A percentile compares a stretch with the other conserved stretches of the same genome.
These are phyloP conservation scores for Colletotrichum liaoningense DNA, from an alignment of 2,329 filamentous ascomycete species.

Conservation along the genomic window DNA sequence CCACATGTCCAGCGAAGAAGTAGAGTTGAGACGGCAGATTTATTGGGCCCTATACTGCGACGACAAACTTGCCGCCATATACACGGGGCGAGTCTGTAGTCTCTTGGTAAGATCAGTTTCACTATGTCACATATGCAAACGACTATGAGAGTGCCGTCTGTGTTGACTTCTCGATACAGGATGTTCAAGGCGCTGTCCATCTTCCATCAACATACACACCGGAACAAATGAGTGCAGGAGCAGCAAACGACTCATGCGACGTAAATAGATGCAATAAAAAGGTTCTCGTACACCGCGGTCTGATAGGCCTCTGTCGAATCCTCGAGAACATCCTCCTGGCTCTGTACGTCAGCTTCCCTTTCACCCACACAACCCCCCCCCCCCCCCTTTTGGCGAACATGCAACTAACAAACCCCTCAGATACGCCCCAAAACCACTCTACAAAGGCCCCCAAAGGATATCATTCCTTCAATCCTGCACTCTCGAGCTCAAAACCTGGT, in stretches of 20 bases:
- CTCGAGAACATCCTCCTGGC: slow-evolving; percentile 45
- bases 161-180: slow-evolving; percentile 31
- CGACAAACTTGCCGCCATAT: slow-evolving; percentile 48
- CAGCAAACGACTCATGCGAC: neutral
- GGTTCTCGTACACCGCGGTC: slow-evolving; percentile 39
- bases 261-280: slow-evolving; percentile 16
- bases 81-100: slow-evolving; percentile 49
- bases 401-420: slow-evolving; percentile 29
- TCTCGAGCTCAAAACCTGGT: slow-evolving; percentile 47
- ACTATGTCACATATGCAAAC: neutral
- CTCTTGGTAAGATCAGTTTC: slow-evolving; percentile 43
- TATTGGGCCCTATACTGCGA: slow-evolving; percentile 50
- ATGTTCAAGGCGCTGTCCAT: slow-evolving; percentile 45
- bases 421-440: slow-evolving; percentile 44
- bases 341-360: slow-evolving; percentile 39
- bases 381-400: neutral
- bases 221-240: neutral
- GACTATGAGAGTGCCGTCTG: neutral
- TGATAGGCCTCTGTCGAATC: slow-evolving; percentile 44
- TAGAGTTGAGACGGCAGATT: slow-evolving; percentile 46
- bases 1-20: slow-evolving; percentile 42
- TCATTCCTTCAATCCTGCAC: slow-evolving; percentile 45
- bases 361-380: no score
- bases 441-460: slow-evolving; percentile 37
- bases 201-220: slow-evolving; percentile 36